phyloP scores from a whole-genome alignment of 2,329 filamentous ascomycete species.

The Malbranchea cinnamomea region DNA sequence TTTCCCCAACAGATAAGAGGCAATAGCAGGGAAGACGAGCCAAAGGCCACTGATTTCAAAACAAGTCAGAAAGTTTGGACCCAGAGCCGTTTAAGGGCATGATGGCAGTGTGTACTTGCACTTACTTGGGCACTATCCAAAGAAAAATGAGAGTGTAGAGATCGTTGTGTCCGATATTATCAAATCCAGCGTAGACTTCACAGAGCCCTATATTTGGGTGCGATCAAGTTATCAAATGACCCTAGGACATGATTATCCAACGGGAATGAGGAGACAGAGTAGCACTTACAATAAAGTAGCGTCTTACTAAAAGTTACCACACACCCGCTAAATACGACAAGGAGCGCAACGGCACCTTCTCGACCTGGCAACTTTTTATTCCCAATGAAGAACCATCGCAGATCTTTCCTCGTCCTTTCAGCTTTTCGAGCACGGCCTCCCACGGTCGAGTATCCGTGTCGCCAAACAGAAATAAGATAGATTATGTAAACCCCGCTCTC shows the following conservation, averaged over 20 bases:
- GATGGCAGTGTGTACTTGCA: constrained; percentile 8
- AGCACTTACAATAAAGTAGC: constrained; percentile 45
- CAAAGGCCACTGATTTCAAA: constrained; percentile 39
- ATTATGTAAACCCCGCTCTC: constrained; percentile 51
- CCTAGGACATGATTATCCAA: background rate
- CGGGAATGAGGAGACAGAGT: background rate
- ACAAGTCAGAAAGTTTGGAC: background rate
- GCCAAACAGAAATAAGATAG: constrained; percentile 43
- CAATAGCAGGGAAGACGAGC: constrained; percentile 49
- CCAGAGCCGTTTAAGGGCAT: background rate
- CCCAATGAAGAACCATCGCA: constrained; percentile 3
- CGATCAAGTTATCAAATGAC: background rate
- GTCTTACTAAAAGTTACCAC: constrained; percentile 56
- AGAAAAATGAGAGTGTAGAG: constrained; percentile 37
- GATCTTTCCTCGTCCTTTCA: constrained; percentile 11
- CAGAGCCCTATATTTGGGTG: constrained; percentile 36
- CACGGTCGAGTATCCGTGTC: constrained; percentile 20
- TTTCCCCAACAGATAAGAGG: constrained; percentile 42
- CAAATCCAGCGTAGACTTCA: constrained; percentile 45
- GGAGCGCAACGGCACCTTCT: constrained; percentile 38
- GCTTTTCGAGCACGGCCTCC: constrained; percentile 2
- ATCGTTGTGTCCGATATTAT: constrained; percentile 48
- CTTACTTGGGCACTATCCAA: constrained; percentile 55
- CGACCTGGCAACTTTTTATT: constrained; percentile 38
- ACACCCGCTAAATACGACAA: constrained; percentile 44